Conservation (phyloP, 768 basidiomycete genomes). For the Rhizopogon vulgaris region DNA sequence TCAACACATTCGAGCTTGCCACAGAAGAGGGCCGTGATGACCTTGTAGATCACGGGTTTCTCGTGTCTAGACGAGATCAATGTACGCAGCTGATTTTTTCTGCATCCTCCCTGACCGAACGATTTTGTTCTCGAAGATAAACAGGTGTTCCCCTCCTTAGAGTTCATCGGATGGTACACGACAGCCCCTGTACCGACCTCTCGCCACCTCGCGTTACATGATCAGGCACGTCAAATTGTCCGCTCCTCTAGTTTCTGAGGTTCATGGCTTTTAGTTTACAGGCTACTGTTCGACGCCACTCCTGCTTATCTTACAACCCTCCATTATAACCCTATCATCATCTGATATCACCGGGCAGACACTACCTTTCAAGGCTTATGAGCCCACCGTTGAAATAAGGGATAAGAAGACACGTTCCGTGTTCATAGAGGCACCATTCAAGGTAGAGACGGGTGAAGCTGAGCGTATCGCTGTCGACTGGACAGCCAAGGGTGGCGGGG, state of each 20-base stretch:
- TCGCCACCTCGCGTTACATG: conserved; percentile 78
- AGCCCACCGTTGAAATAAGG: conserved; percentile 81
- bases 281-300: conserved; percentile 84
- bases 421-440: conserved; percentile 81
- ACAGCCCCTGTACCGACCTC: conserved; percentile 68
- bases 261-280: conserved; percentile 54
- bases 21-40: conserved; percentile 46
- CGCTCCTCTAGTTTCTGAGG: neutral
- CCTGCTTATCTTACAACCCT: conserved; percentile 69
- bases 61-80: conserved; percentile 80
- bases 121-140: conserved; percentile 56
- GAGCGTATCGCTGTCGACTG: conserved; percentile 98
- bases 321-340: conserved; percentile 35
- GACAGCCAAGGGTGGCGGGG: conserved; percentile 81
- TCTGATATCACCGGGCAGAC: conserved; percentile 59
- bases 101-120: conserved; percentile 1
- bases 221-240: conserved; percentile 49
- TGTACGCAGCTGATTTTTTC: conserved; percentile 42
- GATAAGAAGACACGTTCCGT: conserved; percentile 71
- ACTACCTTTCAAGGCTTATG: conserved; percentile 91
- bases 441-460: conserved; percentile 95
- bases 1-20: conserved; percentile 92
- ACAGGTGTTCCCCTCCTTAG: conserved; percentile 95
- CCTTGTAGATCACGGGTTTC: conserved; percentile 74
- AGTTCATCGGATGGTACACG: conserved; percentile 98